phyloP scores from a whole-genome alignment of 768 basidiomycete species.

The Pisolithus orientalis region DNA sequence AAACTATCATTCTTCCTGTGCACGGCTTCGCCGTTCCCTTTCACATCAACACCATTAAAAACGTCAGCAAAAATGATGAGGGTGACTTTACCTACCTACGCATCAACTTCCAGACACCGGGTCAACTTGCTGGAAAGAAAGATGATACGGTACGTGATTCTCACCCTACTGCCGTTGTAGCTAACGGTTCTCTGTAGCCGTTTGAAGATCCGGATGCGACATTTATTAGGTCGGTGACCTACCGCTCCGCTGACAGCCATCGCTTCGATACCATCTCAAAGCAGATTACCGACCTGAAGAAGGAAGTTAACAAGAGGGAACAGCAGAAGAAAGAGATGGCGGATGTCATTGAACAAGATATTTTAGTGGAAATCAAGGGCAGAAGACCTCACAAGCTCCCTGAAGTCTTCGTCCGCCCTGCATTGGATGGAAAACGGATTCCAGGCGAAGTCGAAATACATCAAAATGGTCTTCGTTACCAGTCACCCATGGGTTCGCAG shows the following conservation, averaged over 20 bases:
- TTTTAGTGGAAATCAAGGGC: slow-evolving; percentile 82
- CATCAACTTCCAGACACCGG: slow-evolving; percentile 98
- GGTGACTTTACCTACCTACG: slow-evolving; percentile 91
- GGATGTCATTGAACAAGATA: slow-evolving; percentile 94
- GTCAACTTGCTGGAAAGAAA: slow-evolving; percentile 95
- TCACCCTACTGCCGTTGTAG: slow-evolving; percentile 2
- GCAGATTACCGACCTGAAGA: slow-evolving; percentile 92
- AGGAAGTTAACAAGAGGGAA: slow-evolving; percentile 94
- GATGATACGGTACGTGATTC: slow-evolving; percentile 76
- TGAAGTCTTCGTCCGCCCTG: slow-evolving; percentile 90
- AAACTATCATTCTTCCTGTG: slow-evolving; percentile 87
- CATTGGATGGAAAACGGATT: slow-evolving; percentile 88
- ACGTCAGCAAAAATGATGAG: slow-evolving; percentile 95
- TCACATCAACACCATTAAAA: slow-evolving; percentile 98
- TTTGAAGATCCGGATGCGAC: slow-evolving; percentile 96
- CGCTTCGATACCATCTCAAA: slow-evolving; percentile 87
- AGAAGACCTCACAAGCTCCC: slow-evolving; percentile 79
- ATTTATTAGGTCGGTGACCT: slow-evolving; percentile 92
- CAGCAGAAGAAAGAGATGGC: slow-evolving; percentile 98
- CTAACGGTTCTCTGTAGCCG: slow-evolving; percentile 42
- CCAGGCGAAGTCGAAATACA: slow-evolving; percentile 99
- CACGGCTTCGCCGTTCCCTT: slow-evolving; percentile 95
- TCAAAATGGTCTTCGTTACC: slow-evolving; percentile 92
- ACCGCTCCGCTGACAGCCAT: slow-evolving; percentile 83
- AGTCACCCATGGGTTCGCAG: slow-evolving; percentile 79